Evolutionary conservation across 768 basidiomycete genomes (phyloP).

Genomic region (Agrocybe chaxingu): DNA sequence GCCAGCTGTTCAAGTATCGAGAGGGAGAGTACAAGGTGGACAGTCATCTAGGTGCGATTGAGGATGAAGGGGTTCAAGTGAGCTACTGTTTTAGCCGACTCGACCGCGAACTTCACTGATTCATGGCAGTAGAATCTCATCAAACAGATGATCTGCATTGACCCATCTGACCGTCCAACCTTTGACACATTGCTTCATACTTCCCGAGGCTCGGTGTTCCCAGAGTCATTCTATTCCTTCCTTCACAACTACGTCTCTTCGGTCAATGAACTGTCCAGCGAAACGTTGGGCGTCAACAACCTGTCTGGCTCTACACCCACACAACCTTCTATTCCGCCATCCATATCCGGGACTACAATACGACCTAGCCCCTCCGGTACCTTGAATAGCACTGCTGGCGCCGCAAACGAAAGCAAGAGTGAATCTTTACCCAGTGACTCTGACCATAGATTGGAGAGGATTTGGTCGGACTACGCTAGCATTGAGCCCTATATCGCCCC

Average conservation of each 20-base stretch:
- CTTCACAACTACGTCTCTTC: slow-evolving; percentile 86
- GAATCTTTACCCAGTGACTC: slow-evolving; percentile 71
- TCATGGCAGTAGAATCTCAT: slow-evolving; percentile 66
- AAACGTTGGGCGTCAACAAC: slow-evolving; percentile 38
- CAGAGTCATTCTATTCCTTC: slow-evolving; percentile 93
- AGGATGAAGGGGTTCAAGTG: slow-evolving; percentile 81
- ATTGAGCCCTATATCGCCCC: slow-evolving; percentile 66
- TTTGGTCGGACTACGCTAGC: slow-evolving; percentile 87
- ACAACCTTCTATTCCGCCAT: slow-evolving; percentile 27
- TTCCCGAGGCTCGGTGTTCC: slow-evolving; percentile 78
- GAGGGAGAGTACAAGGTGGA: slow-evolving; percentile 83
- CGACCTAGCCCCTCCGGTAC: slow-evolving; percentile 30
- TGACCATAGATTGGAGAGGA: slow-evolving; percentile 78
- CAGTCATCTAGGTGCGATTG: slow-evolving; percentile 65
- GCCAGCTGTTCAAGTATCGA: slow-evolving; percentile 92
- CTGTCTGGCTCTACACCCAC: slow-evolving; percentile 29
- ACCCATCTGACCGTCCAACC: slow-evolving; percentile 72
- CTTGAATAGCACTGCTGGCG: slow-evolving; percentile 12
- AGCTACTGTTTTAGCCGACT: slow-evolving; percentile 23
- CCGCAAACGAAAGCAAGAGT: slow-evolving; percentile 21
- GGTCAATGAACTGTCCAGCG: slow-evolving; percentile 62
- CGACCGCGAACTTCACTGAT: slow-evolving; percentile 18
- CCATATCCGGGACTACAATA: slow-evolving; percentile 28
- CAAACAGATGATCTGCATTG: slow-evolving; percentile 84
- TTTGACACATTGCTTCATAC: slow-evolving; percentile 78